Evolutionary conservation across 2,329 filamentous ascomycete genomes (phyloP).

Genomic region (Pyricularia sp.): DNA sequence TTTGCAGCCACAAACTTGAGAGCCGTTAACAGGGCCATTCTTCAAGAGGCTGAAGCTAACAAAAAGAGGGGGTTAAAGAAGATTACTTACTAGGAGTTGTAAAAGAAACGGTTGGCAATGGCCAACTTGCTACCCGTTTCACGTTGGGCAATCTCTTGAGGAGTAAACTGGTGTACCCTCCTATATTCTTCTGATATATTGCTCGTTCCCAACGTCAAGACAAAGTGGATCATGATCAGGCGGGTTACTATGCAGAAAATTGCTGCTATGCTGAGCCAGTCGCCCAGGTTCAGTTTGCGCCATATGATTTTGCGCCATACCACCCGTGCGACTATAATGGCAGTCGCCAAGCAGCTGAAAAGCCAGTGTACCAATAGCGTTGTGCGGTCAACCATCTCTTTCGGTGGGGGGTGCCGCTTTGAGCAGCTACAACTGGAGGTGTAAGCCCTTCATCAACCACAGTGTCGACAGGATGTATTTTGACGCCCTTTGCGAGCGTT

Average conservation of each 20-base stretch:
- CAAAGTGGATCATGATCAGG: background rate
- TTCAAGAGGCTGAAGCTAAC: too few relatives aligned
- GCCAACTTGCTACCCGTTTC: background rate
- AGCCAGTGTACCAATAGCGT: conserved; percentile 1
- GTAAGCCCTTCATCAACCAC: background rate
- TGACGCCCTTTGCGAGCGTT: background rate
- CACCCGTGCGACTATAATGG: background rate
- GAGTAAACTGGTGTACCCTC: background rate
- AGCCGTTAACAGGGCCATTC: background rate
- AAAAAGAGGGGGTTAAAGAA: background rate
- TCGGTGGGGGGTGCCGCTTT: background rate
- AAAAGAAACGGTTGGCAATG: conserved; percentile 1
- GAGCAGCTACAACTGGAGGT: background rate
- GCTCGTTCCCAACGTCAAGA: conserved; percentile 1
- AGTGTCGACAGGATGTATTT: background rate
- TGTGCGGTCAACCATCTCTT: background rate
- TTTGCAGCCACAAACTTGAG: conserved; percentile 2
- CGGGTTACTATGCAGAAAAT: background rate
- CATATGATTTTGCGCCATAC: background rate
- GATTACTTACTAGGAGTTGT: conserved; percentile 1
- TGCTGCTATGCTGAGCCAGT: conserved; percentile 4
- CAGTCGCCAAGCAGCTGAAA: background rate
- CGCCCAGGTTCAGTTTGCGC: background rate
- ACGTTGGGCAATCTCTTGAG: background rate
- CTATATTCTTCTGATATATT: background rate